Percentiles rank a stretch among this genome's conserved stretches.
These are phyloP conservation scores for Fusarium floridanum DNA, from an alignment of 2,329 filamentous ascomycete species.

Conservation along the genomic window DNA sequence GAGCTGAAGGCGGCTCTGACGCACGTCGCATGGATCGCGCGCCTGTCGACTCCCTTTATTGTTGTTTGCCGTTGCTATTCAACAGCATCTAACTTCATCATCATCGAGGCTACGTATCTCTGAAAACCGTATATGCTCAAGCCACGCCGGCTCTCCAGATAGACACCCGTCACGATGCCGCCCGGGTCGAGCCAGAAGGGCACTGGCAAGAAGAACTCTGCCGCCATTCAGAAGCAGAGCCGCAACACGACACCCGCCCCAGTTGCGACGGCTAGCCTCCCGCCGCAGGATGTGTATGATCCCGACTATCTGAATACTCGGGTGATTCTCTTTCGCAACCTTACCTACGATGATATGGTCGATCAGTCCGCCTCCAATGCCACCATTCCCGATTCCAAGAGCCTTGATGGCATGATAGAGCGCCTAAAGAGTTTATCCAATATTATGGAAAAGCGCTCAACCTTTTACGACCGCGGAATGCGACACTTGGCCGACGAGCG, in stretches of 20 bases:
- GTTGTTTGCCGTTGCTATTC: constrained; percentile 27
- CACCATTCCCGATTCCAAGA: constrained; percentile 72
- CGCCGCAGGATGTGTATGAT: constrained; percentile 67
- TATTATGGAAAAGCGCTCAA: constrained; percentile 75
- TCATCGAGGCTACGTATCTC: neutral
- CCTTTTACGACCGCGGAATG: constrained; percentile 80
- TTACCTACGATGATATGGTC: constrained; percentile 77
- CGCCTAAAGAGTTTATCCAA: constrained; percentile 74
- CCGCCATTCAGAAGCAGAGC: constrained; percentile 75
- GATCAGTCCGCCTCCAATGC: constrained; percentile 70
- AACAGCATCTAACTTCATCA: constrained; percentile 28
- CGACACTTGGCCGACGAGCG: constrained; percentile 74
- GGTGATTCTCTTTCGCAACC: constrained; percentile 69
- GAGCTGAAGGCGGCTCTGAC: constrained; percentile 26
- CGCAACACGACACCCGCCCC: constrained; percentile 80
- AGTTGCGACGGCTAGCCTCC: constrained; percentile 62
- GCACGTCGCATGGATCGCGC: constrained; percentile 38
- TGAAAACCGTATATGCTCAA: neutral
- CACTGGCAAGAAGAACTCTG: constrained; percentile 73
- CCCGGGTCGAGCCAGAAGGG: constrained; percentile 71
- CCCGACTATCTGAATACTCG: constrained; percentile 77
- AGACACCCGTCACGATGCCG: constrained; percentile 61
- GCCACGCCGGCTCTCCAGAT: neutral
- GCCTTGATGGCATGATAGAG: constrained; percentile 72
- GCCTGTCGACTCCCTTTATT: constrained; percentile 25